Evolutionary conservation across 176 grass and related monocot species (phyloP), one percentile per base, ranked within the genome.

Genomic region (Oryza nivara): DNA sequence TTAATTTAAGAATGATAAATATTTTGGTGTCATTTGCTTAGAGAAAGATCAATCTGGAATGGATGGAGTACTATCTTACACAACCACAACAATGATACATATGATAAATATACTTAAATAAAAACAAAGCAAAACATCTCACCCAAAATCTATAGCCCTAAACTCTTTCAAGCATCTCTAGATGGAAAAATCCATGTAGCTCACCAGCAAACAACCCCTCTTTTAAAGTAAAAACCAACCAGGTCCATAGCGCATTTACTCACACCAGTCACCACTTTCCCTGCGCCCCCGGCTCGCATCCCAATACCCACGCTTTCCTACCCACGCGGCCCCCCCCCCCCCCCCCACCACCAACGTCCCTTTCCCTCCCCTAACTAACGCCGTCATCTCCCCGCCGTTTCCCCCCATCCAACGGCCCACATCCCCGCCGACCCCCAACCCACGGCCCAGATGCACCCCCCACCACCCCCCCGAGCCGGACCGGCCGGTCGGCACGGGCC

Each of bases 301-400:
- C 80, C 80, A 8, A 78, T 20, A 44, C 64, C n/a, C 77, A 23
- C 46, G 36, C 44, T 67, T 80, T 75, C 78, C 78, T 60, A 61
- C 48, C 12, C 77, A 65, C 73, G 65, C 80, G 58, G 65, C 44
- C 34, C 7, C 44, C 7, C 5, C 26, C 26, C 26, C 26, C 26
- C 26, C 26, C 25, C 25, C 25, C 26, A 1, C 1, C 17, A 46
- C 23, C 47, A 12, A 23, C 58, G 58, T 63, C 40, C 14, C 52
- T 43, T 5, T 66, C 19, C 73, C 61, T 61, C 61, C 38, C 48
- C 56, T 52, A 49, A 15, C 9, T 87, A 70, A 82, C 80, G 80
- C 79, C 80, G 86, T 88, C 66, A 82, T 11, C 48, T n/a, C 25
- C 71, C 71, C 72, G 47, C 65, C 78, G 85, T 76, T 60, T 9